Conservation (phyloP, 2,329 filamentous ascomycete species). For the Raffaelea albimanens region DNA sequence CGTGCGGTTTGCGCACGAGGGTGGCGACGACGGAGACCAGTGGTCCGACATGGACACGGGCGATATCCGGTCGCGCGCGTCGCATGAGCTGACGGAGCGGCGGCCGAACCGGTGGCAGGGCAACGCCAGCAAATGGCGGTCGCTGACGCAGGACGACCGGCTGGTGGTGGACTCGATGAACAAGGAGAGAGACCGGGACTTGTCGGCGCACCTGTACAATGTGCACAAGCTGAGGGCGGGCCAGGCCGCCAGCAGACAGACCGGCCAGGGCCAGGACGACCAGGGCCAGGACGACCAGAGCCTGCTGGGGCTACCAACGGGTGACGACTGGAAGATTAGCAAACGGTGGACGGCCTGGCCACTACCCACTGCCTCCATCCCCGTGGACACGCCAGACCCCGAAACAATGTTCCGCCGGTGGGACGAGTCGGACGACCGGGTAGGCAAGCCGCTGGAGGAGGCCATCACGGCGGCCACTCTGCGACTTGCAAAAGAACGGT, state of each 20-base stretch:
- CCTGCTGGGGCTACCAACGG: not conserved
- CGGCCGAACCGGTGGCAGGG: constrained; percentile 70
- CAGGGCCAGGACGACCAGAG: too few species aligned
- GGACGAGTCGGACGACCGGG: constrained; percentile 35
- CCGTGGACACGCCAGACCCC: not conserved
- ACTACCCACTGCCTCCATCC: constrained; percentile 26
- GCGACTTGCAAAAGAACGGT: constrained; percentile 57
- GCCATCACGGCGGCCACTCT: constrained; percentile 58
- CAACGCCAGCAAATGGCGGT: constrained; percentile 54
- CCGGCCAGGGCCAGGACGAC: not conserved
- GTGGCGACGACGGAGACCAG: too few species aligned
- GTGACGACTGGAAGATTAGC: not conserved
- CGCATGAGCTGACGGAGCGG: constrained; percentile 34
- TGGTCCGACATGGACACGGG: constrained; percentile 35
- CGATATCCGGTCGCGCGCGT: constrained; percentile 35
- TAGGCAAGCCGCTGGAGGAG: constrained; percentile 45
- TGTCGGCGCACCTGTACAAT: constrained; percentile 73
- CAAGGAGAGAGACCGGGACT: constrained; percentile 52
- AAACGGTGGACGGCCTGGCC: constrained; percentile 78
- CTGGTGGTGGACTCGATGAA: constrained; percentile 54
- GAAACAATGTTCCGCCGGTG: constrained; percentile 13
- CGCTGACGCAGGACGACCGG: constrained; percentile 52
- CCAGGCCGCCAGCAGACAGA: too few species aligned
- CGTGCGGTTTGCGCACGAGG: too few species aligned
- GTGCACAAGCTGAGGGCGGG: constrained; percentile 62